These are phyloP conservation scores for Rauvolfia tetraphylla DNA, from an alignment of 257 asterid species.

Conservation along the genomic window DNA sequence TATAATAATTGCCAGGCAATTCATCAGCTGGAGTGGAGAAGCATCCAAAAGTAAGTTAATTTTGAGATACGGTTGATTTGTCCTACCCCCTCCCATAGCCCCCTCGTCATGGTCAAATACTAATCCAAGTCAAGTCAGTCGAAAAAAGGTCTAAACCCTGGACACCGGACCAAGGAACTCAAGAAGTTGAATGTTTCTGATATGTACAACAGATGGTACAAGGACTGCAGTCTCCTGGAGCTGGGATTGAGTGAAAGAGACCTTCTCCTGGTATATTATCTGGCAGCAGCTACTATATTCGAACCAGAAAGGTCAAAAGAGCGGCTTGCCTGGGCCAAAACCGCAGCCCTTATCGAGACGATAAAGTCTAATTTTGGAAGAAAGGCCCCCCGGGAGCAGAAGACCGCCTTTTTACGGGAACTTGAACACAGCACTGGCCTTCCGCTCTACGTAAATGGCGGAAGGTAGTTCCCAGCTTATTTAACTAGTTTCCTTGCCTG, in stretches of 20 bases:
- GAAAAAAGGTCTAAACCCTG: no score
- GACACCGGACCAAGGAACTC: no score
- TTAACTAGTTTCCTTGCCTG: no score
- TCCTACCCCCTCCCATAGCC: no score
- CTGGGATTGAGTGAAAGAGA: conserved; percentile 42
- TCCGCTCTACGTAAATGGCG: conserved; percentile 21
- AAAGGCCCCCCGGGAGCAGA: conserved; percentile 26
- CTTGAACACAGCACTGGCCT: conserved; percentile 30
- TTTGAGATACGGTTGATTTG: no score
- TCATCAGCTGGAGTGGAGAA: conserved; percentile 69
- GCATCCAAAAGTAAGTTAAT: conserved; percentile 54
- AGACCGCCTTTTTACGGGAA: conserved; percentile 36
- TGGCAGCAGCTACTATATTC: conserved; percentile 53
- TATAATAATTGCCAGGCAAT: conserved; percentile 64
- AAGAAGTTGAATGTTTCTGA: no score
- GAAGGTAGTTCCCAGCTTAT: no score
- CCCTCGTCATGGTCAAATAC: no score
- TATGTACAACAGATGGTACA: conserved; percentile 54
- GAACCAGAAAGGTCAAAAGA: conserved; percentile 57
- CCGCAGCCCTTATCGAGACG: conserved; percentile 45
- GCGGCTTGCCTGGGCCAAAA: conserved; percentile 81
- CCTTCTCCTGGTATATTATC: conserved; percentile 35
- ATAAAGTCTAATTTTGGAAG: conserved; percentile 29
- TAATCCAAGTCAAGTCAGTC: no score
- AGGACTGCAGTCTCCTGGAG: conserved; percentile 32